Percentiles rank a stretch among this genome's conserved stretches.
Evolutionary conservation across 148 eudicot species (phyloP).

Genomic region (Heliamphora exappendiculata): DNA sequence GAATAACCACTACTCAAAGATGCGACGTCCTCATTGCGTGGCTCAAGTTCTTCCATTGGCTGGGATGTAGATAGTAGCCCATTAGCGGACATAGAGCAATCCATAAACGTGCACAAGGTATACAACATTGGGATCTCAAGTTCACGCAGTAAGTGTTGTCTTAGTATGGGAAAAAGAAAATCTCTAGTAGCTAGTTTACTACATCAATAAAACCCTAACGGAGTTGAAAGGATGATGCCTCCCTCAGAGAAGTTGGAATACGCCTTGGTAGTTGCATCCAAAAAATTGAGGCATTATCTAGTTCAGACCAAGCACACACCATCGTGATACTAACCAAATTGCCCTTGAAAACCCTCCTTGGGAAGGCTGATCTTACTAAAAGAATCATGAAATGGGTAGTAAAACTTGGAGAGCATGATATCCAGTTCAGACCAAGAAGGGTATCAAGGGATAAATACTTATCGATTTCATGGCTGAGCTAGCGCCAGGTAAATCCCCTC

Average conservation of each 20-base stretch:
- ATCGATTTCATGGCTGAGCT: too few species aligned
- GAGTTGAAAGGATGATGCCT: background rate
- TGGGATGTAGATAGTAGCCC: too few species aligned
- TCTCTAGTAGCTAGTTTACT: background rate
- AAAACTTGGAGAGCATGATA: too few species aligned
- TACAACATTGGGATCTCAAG: background rate
- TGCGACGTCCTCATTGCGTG: too few species aligned
- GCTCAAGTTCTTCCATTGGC: too few species aligned
- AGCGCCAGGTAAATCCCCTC: too few species aligned
- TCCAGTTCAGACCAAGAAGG: too few species aligned
- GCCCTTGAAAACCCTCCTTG: background rate
- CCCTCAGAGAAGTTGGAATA: background rate
- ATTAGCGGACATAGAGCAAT: too few species aligned
- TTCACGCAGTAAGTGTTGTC: background rate
- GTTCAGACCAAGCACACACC: background rate
- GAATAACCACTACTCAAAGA: too few species aligned
- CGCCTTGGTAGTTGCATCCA: background rate
- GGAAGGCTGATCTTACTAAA: background rate
- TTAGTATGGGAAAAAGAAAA: background rate
- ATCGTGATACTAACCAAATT: background rate
- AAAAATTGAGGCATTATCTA: background rate
- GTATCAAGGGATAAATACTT: too few species aligned
- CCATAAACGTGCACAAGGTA: too few species aligned
- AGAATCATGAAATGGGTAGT: background rate
- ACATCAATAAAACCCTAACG: too few species aligned